Percentiles rank a stretch among this genome's conserved stretches.
Evolutionary conservation across 2,329 filamentous ascomycete genomes (phyloP).

Genomic region (Colletotrichum magnum): DNA sequence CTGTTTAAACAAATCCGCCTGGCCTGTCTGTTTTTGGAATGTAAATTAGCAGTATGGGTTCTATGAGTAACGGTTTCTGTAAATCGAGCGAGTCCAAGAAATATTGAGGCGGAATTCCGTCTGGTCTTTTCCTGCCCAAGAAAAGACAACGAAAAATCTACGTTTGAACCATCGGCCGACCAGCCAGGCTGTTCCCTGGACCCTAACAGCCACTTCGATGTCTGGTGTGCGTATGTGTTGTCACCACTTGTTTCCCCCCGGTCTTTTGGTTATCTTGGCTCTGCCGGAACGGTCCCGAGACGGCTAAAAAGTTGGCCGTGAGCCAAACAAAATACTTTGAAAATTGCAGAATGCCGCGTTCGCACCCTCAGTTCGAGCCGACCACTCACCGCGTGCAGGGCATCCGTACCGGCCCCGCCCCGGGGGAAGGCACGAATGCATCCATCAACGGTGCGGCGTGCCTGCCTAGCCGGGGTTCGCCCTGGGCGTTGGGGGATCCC

Average conservation of each 20-base stretch:
- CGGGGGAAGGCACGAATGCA: constrained; percentile 21
- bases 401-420: constrained; percentile 23
- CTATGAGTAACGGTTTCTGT: no score
- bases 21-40: no score
- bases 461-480: constrained; percentile 16
- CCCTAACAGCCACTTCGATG: constrained; percentile 1
- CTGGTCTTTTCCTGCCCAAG: neutral
- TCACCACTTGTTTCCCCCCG: neutral
- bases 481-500: neutral
- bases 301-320: constrained; percentile 29
- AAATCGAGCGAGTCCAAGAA: no score
- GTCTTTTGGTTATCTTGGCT: neutral
- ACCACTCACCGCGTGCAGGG: constrained; percentile 3
- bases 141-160: neutral
- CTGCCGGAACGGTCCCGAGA: constrained; percentile 31
- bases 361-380: constrained; percentile 2
- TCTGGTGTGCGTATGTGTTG: neutral
- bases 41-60: no score
- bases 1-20: no score
- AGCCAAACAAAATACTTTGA: neutral
- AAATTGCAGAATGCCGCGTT: constrained; percentile 27
- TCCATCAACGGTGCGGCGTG: constrained; percentile 7
- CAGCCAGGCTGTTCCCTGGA: constrained; percentile 22
- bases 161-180: neutral
- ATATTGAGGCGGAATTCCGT: neutral